Percentiles rank a stretch among this genome's conserved stretches.
phyloP scores from a whole-genome alignment of 2,329 filamentous ascomycete species.

The Sodiomyces alkalinus region DNA sequence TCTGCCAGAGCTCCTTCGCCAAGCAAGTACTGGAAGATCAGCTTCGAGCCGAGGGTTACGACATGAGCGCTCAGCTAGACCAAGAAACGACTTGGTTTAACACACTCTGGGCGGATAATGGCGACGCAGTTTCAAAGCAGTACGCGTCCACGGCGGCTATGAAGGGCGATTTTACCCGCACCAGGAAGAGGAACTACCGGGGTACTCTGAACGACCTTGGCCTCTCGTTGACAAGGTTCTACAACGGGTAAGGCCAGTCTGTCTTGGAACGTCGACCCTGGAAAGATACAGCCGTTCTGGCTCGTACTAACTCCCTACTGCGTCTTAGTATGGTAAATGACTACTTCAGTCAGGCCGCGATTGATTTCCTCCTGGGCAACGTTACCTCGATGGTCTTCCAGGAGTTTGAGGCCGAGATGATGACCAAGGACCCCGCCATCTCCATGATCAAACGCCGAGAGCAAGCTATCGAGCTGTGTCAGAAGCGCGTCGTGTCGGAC shows the following conservation, averaged over 20 bases:
- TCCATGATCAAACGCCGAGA: constrained; percentile 74
- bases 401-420: constrained; percentile 89
- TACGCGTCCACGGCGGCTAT: constrained; percentile 92
- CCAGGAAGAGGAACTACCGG: constrained; percentile 75
- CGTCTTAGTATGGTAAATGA: constrained; percentile 97
- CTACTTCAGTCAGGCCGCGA: constrained; percentile 88
- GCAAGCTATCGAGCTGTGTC: constrained; percentile 77
- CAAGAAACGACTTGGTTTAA: constrained; percentile 89
- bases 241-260: constrained; percentile 46
- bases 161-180: constrained; percentile 93
- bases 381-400: constrained; percentile 75
- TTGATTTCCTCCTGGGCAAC: constrained; percentile 87
- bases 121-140: constrained; percentile 87
- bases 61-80: constrained; percentile 60
- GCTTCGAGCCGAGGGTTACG: constrained; percentile 59
- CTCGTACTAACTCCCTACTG: constrained; percentile 11
- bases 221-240: constrained; percentile 65
- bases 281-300: background rate
- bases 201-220: constrained; percentile 86
- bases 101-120: constrained; percentile 92
- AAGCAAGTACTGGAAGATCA: constrained; percentile 71
- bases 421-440: constrained; percentile 79
- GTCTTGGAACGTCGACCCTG: too few relatives aligned
- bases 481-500: constrained; percentile 73
- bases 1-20: constrained; percentile 83